These are phyloP conservation scores for Ceratobasidium sp. DNA, from an alignment of 1,284 basidiomycete species.

Conservation along the genomic window DNA sequence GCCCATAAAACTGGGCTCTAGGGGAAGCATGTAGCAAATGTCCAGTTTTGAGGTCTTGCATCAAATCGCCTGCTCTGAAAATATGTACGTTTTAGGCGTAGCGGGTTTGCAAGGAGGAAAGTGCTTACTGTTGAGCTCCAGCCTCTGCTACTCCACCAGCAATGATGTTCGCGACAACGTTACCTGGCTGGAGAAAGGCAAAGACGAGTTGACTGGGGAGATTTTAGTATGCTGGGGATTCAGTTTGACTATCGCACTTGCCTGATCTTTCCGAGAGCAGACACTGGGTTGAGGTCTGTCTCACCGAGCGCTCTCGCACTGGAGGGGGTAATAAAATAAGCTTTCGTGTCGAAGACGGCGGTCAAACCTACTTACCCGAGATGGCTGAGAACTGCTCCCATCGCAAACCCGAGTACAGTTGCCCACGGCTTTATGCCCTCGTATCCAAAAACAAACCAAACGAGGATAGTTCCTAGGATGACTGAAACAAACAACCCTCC, in stretches of 20 bases:
- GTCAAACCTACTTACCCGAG: slow-evolving; percentile 69
- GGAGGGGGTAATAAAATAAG: slow-evolving; percentile 13
- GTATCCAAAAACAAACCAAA: slow-evolving; percentile 86
- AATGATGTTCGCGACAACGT: slow-evolving; percentile 94
- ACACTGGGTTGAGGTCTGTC: slow-evolving; percentile 93
- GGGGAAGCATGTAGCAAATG: slow-evolving; percentile 87
- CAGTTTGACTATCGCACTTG: neutral
- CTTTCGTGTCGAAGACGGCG: neutral
- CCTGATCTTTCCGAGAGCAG: slow-evolving; percentile 90
- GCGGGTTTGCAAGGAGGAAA: neutral
- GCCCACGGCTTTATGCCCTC: slow-evolving; percentile 96
- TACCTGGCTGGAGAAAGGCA: slow-evolving; percentile 92
- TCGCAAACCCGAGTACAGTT: slow-evolving; percentile 79
- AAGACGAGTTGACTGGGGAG: slow-evolving; percentile 80
- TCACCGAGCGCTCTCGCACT: slow-evolving; percentile 91
- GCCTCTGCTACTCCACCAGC: slow-evolving; percentile 97
- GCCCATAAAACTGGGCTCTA: slow-evolving; percentile 85
- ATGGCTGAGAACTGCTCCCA: slow-evolving; percentile 84
- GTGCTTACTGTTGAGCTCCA: slow-evolving; percentile 82
- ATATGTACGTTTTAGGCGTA: neutral
- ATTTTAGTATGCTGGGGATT: neutral
- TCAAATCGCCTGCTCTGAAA: slow-evolving; percentile 88
- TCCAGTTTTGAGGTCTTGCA: slow-evolving; percentile 98
- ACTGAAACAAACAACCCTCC: slow-evolving; percentile 71
- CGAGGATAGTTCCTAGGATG: slow-evolving; percentile 73